phyloP scores from a whole-genome alignment of 352 stramenopile species.

The Globisporangium apiculatum region DNA sequence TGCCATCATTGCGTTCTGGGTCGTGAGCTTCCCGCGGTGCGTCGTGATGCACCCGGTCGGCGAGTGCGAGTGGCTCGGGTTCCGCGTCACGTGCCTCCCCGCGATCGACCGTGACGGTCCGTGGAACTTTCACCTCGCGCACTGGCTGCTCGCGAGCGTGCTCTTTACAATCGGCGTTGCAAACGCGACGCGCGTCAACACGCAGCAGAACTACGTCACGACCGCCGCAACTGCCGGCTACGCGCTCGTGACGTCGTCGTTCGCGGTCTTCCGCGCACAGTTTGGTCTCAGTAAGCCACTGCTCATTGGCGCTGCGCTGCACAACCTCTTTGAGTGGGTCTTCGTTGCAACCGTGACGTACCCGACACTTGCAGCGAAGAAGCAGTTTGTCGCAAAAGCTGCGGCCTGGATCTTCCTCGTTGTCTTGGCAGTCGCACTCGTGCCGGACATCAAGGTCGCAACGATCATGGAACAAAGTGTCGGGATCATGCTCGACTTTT shows the following conservation, averaged over 20 bases:
- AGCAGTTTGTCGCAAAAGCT: constrained; percentile 8
- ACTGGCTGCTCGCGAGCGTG: constrained; percentile 12
- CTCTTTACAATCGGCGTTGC: constrained; percentile 8
- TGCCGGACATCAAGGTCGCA: constrained; percentile 11
- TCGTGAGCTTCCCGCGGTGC: constrained; percentile 13
- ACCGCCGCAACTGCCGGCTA: constrained; percentile 5
- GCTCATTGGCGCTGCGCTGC: constrained; percentile 10
- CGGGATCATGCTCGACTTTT: constrained; percentile 15
- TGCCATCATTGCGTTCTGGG: constrained; percentile 10
- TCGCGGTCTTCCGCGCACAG: constrained; percentile 10
- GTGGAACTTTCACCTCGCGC: constrained; percentile 9
- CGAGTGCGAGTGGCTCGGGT: constrained; percentile 9
- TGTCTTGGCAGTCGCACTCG: constrained; percentile 1
- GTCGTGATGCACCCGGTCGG: constrained; percentile 11
- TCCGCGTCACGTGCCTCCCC: constrained; percentile 9
- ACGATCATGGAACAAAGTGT: constrained; percentile 10
- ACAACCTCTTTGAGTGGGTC: constrained; percentile 14
- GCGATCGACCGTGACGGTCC: constrained; percentile 8
- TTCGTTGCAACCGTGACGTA: constrained; percentile 9
- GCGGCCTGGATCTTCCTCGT: constrained; percentile 7
- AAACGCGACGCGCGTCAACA: constrained; percentile 3
- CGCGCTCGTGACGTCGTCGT: constrained; percentile 7
- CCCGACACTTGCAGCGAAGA: constrained; percentile 2
- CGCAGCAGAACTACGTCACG: constrained; percentile 6
- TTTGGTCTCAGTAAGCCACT: constrained; percentile 9